Conservation (phyloP, 2,329 filamentous ascomycete species). For the Endoconidiophora polonica region DNA sequence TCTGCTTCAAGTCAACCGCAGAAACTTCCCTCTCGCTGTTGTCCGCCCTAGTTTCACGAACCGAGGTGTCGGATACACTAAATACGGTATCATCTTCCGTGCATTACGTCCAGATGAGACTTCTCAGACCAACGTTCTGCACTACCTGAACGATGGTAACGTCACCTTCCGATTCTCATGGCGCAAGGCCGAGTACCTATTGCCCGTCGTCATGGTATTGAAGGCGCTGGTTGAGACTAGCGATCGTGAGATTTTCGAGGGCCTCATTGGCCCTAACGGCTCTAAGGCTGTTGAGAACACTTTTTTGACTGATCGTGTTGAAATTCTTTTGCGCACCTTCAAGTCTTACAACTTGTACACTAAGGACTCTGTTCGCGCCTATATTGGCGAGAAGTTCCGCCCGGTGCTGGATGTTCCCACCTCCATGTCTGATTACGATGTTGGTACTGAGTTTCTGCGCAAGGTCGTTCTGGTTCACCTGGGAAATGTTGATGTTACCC, state of each 20-base stretch:
- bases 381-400: constrained; percentile 80
- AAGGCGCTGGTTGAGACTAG: constrained; percentile 94
- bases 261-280: constrained; percentile 61
- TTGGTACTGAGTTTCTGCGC: constrained; percentile 77
- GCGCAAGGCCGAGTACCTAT: constrained; percentile 92
- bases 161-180: constrained; percentile 95
- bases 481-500: constrained; percentile 68
- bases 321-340: constrained; percentile 82
- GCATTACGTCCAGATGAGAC: constrained; percentile 94
- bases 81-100: constrained; percentile 78
- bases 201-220: constrained; percentile 90
- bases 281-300: constrained; percentile 72
- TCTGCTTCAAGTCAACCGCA: constrained; percentile 72
- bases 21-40: constrained; percentile 94
- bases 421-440: constrained; percentile 73
- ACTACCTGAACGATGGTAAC: constrained; percentile 91
- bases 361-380: constrained; percentile 65
- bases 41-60: constrained; percentile 77
- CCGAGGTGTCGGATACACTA: constrained; percentile 73
- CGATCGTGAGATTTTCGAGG: constrained; percentile 88
- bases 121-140: constrained; percentile 89
- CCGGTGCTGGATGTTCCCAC: constrained; percentile 71
- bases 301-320: constrained; percentile 86
- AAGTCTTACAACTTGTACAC: constrained; percentile 77
- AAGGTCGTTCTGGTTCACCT: constrained; percentile 85